phyloP scores from a whole-genome alignment of 805 yeast species.

The Metschnikowia cerradonensis region DNA sequence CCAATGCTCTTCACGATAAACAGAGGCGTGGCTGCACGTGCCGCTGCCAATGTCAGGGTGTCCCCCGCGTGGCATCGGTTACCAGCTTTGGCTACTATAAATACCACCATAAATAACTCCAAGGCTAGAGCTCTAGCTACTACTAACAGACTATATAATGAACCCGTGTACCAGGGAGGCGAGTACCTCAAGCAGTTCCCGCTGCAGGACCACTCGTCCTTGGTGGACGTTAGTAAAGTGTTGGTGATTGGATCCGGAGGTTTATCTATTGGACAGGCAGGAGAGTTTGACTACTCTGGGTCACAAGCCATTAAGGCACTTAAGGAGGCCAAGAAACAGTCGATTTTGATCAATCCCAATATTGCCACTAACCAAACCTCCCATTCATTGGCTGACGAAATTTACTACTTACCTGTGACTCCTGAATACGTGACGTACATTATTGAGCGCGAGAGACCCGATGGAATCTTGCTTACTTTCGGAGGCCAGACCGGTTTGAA shows the following conservation, averaged over 20 bases:
- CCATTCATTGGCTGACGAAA: conserved; percentile 90
- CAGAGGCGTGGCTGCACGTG: conserved; percentile 8
- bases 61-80: not conserved
- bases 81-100: not conserved
- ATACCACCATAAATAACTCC: not conserved
- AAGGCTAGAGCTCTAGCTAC: not conserved
- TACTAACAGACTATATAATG: conserved; percentile 2
- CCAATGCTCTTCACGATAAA: conserved; percentile 12
- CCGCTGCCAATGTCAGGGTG: not conserved
- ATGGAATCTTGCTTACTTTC: conserved; percentile 90
- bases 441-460: conserved; percentile 94
- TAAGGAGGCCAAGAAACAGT: conserved; percentile 80
- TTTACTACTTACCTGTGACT: conserved; percentile 93
- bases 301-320: conserved; percentile 97
- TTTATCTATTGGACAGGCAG: conserved; percentile 95
- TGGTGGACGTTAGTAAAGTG: conserved; percentile 84
- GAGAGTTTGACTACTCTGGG: conserved; percentile 96
- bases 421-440: conserved; percentile 94
- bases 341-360: conserved; percentile 89
- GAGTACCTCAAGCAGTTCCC: conserved; percentile 53
- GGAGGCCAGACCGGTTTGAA: conserved; percentile 98
- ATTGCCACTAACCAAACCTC: conserved; percentile 97
- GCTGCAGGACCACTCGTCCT: conserved; percentile 56
- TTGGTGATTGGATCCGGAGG: conserved; percentile 97
- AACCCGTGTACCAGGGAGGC: conserved; percentile 55